Conservation (phyloP, 352 stramenopile genomes). For the Phytopythium oedochilum region DNA sequence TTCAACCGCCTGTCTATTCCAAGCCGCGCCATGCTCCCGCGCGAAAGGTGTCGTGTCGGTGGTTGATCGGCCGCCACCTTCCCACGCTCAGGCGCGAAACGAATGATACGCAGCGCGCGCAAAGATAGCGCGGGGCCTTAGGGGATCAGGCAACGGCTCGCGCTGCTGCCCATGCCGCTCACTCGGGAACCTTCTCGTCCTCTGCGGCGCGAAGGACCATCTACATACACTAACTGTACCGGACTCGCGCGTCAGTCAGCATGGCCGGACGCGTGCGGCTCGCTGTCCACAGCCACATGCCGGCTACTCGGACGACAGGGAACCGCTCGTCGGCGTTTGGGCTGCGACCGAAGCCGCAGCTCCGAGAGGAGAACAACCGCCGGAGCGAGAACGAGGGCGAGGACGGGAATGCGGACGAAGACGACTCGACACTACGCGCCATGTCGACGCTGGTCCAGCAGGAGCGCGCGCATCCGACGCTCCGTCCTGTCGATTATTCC, state of each 20-base stretch:
- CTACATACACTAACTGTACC: no score
- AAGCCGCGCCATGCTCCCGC: no score
- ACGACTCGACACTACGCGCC: conserved; percentile 12
- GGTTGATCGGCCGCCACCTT: no score
- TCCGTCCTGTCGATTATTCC: no score
- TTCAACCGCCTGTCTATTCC: no score
- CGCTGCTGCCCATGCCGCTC: neutral
- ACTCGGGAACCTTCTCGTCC: neutral
- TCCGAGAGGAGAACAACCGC: neutral
- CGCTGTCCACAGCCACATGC: neutral
- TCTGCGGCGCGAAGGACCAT: no score
- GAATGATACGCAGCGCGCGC: neutral
- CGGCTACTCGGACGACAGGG: no score
- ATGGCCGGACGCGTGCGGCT: neutral
- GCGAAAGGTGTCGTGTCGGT: no score
- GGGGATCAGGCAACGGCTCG: neutral
- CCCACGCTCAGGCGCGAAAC: neutral
- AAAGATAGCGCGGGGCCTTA: neutral
- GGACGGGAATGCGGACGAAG: conserved; percentile 21
- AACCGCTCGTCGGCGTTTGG: no score
- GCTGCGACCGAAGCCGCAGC: neutral
- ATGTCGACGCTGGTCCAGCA: conserved; percentile 24
- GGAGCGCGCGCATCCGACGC: conserved; percentile 10
- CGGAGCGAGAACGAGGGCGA: conserved; percentile 7
- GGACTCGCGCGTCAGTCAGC: neutral